Base-by-base conservation (phyloP, 2,329 filamentous ascomycete genomes). In the Penicillium digitatum region DNA sequence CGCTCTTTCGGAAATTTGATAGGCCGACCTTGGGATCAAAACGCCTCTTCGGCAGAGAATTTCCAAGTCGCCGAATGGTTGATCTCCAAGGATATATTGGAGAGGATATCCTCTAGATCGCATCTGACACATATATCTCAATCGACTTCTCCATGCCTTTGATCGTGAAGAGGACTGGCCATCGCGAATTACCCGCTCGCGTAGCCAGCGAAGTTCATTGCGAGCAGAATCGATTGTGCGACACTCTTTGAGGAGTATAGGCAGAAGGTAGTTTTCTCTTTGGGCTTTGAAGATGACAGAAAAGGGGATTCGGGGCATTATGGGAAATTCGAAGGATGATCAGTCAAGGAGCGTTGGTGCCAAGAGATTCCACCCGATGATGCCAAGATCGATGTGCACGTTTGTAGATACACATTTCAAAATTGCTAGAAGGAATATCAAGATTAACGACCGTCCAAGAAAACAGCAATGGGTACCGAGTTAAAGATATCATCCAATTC, bases 31-130 rank as follows among this genome's bases (percentile, higher is more conserved):
- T 34, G 94, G 94, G 61, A 97, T 95, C 54, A 99, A 77, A 5
- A 97, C 92, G 2, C 89, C 89, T 11, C 79, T 82, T 27, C 78
- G 79, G 68, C 92, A 96, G 52, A 81, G 75, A 43, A 99, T 87
- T 39, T 96, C 87, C 16, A 97, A 74, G 5, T 84, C 76, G 0
- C 92, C 93, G 74, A 99, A 97, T 1, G 88, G 94, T 70, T 96
- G 91, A 5, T 86, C 86, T 3, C 91, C 91, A 1, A 99, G 77
- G 22, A 97, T 81, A 69, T 97, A 97, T 71, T 97, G 94, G 32
- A 99, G 74, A 1, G 94, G 94, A 55, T 86, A 82, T 1, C 90
- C 90, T n/a, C 62, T 71, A 3, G 79, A 74, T 55, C 84, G 75
- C 43, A 69, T 62, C 20, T 49, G 48, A 50, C 74, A 80, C 66